A percentile compares a stretch with the other conserved stretches of the same genome.
Evolutionary conservation across 805 yeast species (phyloP).

Genomic region (Cyberlindnera petersonii): DNA sequence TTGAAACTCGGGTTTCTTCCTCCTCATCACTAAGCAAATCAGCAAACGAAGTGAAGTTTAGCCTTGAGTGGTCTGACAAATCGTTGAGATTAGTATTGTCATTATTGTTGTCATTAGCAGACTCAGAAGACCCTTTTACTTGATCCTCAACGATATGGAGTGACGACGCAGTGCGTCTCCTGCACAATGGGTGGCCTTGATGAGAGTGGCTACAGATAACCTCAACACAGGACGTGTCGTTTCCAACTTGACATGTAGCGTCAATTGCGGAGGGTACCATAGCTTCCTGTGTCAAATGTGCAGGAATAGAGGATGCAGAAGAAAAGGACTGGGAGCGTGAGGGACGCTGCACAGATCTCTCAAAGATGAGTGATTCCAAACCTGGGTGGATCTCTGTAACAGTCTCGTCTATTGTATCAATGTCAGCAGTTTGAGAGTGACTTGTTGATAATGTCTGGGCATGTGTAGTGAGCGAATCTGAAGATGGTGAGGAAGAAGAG

Average conservation of each 20-base stretch:
- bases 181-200: conserved; percentile 13
- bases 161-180: conserved; percentile 6
- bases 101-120: conserved; percentile 23
- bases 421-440: neutral
- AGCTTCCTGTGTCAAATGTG: conserved; percentile 14
- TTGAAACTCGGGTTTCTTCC: conserved; percentile 1
- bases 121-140: neutral
- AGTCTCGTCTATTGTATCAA: neutral
- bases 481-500: neutral
- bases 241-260: conserved; percentile 10
- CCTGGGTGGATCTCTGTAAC: conserved; percentile 4
- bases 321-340: conserved; percentile 16
- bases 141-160: conserved; percentile 2
- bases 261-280: conserved; percentile 17
- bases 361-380: conserved; percentile 12
- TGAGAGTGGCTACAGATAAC: conserved; percentile 14
- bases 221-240: conserved; percentile 4
- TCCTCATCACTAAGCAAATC: conserved; percentile 25
- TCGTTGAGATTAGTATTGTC: too few relatives aligned
- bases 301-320: conserved; percentile 12
- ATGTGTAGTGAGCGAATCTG: neutral
- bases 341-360: conserved; percentile 12
- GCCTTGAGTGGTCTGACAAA: conserved; percentile 23
- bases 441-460: neutral
- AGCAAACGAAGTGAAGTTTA: conserved; percentile 27